phyloP scores from a whole-genome alignment of 2,329 filamentous ascomycete species.

The Ceratocystis destructans region DNA sequence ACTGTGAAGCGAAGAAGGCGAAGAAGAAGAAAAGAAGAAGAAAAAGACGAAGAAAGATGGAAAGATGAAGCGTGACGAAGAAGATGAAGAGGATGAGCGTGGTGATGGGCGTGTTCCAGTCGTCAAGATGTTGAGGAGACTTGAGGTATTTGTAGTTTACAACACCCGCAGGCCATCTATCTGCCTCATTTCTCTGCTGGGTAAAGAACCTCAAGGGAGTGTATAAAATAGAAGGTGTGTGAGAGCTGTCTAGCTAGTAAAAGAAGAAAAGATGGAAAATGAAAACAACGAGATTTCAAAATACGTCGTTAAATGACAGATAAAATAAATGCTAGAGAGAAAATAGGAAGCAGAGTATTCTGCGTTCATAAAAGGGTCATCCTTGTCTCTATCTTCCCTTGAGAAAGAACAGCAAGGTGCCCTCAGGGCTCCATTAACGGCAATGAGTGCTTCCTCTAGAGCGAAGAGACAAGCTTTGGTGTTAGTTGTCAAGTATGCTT shows the following conservation, averaged over 20 bases:
- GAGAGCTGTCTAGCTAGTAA: not conserved
- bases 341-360: not conserved
- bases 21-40: no score
- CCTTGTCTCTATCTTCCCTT: not conserved
- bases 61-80: not conserved
- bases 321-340: not conserved
- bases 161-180: not conserved
- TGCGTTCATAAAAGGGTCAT: not conserved
- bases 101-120: not conserved
- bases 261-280: not conserved
- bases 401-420: not conserved
- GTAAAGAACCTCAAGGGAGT: not conserved
- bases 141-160: slow-evolving; percentile 3
- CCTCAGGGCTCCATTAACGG: not conserved
- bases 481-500: not conserved
- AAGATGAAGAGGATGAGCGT: not conserved
- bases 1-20: no score
- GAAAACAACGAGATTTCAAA: not conserved
- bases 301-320: not conserved
- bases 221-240: not conserved
- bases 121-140: not conserved
- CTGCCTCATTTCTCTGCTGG: not conserved
- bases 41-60: not conserved
- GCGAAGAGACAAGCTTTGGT: not conserved
- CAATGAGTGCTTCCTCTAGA: not conserved